These are phyloP conservation scores for Kwoniella shandongensis DNA, from an alignment of 768 basidiomycete species.

Conservation along the genomic window DNA sequence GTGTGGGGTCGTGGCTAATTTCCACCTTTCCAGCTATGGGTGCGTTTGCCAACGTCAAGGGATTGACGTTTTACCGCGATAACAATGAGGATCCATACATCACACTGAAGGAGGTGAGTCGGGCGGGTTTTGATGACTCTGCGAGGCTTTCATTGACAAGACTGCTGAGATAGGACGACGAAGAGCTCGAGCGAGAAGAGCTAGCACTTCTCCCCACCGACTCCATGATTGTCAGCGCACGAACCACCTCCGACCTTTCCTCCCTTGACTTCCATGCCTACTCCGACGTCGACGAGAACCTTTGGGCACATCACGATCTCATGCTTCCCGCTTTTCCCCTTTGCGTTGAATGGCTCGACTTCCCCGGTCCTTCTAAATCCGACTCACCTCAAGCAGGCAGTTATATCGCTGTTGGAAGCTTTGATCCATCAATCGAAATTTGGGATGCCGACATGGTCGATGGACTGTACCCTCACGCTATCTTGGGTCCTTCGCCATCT, in stretches of 20 bases:
- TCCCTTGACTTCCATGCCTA: slow-evolving; percentile 95
- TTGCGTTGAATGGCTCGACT: slow-evolving; percentile 98
- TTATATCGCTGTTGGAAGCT: slow-evolving; percentile 93
- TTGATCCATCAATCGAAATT: slow-evolving; percentile 97
- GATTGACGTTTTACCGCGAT: slow-evolving; percentile 83
- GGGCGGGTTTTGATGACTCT: not conserved
- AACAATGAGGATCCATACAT: slow-evolving; percentile 96
- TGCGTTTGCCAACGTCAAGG: slow-evolving; percentile 94
- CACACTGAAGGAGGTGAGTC: slow-evolving; percentile 82
- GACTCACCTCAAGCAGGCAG: slow-evolving; percentile 63
- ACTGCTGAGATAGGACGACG: slow-evolving; percentile 49
- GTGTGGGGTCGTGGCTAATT: not conserved
- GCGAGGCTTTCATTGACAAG: not conserved
- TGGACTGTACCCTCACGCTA: slow-evolving; percentile 85
- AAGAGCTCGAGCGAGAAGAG: slow-evolving; percentile 82
- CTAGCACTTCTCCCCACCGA: slow-evolving; percentile 85
- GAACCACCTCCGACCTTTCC: slow-evolving; percentile 95
- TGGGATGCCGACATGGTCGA: slow-evolving; percentile 95
- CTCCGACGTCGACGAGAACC: slow-evolving; percentile 69
- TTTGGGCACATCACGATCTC: slow-evolving; percentile 95
- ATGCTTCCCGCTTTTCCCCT: slow-evolving; percentile 97
- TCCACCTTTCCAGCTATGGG: slow-evolving; percentile 56
- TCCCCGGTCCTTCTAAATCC: slow-evolving; percentile 54
- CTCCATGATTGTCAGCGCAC: slow-evolving; percentile 86
- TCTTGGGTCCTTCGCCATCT: slow-evolving; percentile 76